These are phyloP conservation scores for Tricholoma sp. DNA, from an alignment of 768 basidiomycete species.

Conservation along the genomic window DNA sequence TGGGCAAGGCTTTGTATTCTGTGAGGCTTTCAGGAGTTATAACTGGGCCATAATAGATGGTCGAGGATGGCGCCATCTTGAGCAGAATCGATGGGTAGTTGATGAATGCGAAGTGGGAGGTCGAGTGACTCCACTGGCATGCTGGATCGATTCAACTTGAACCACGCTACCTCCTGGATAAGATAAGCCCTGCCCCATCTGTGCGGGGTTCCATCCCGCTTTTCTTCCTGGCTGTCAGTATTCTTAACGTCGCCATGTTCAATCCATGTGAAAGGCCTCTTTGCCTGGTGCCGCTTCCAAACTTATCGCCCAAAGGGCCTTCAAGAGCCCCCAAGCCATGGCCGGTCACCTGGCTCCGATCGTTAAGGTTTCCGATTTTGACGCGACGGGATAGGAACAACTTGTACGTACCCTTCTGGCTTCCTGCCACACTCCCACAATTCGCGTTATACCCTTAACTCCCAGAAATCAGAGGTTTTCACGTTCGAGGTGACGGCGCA, in stretches of 20 bases:
- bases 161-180: neutral
- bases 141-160: neutral
- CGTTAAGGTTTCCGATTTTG: neutral
- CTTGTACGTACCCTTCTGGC: neutral
- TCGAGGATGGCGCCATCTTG: constrained; percentile 7
- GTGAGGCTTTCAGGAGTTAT: constrained; percentile 47
- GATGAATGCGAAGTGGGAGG: neutral
- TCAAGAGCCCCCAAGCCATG: too few species aligned
- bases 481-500: neutral
- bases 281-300: too few species aligned
- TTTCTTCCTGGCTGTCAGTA: too few species aligned
- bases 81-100: neutral
- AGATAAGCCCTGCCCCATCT: neutral
- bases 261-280: too few species aligned
- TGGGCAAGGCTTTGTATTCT: constrained; percentile 40
- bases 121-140: too few species aligned
- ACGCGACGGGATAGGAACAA: neutral
- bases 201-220: too few species aligned
- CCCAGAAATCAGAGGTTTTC: neutral
- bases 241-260: too few species aligned
- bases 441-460: too few species aligned
- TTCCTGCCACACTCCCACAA: neutral
- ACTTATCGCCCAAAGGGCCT: too few species aligned
- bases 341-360: too few species aligned
- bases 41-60: constrained; percentile 48